These are phyloP conservation scores for Climacium dendroides DNA, from an alignment of 225 moss, liverwort and hornwort species.

Conservation along the genomic window DNA sequence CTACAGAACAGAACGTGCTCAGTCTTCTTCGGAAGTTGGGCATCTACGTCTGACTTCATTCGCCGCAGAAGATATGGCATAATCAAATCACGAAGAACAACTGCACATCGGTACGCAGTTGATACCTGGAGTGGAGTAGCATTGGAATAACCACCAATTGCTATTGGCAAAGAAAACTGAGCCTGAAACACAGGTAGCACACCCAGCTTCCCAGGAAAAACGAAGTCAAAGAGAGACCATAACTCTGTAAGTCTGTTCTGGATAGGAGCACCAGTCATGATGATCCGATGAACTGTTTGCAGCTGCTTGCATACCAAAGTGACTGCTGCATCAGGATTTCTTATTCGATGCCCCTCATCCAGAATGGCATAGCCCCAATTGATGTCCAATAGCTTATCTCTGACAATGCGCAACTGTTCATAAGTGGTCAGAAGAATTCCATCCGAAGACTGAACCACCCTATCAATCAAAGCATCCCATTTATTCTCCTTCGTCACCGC, in stretches of 20 bases:
- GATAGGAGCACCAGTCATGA: constrained; percentile 99
- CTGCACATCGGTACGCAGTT: constrained; percentile 95
- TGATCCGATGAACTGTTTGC: constrained; percentile 85
- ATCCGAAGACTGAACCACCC: constrained; percentile 45
- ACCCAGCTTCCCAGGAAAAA: constrained; percentile 92
- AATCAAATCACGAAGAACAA: constrained; percentile 90
- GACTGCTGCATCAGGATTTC: constrained; percentile 84
- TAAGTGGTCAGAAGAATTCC: constrained; percentile 79
- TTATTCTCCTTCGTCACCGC: constrained; percentile 33
- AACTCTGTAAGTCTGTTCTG: constrained; percentile 90
- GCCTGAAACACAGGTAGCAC: constrained; percentile 90
- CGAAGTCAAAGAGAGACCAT: constrained; percentile 98
- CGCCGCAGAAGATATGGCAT: constrained; percentile 88
- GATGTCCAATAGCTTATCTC: constrained; percentile 63
- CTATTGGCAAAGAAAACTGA: constrained; percentile 83
- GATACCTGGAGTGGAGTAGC: constrained; percentile 90
- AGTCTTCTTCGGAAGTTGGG: constrained; percentile 85
- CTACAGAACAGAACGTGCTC: constrained; percentile 95
- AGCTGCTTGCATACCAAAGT: constrained; percentile 96
- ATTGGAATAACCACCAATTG: constrained; percentile 95
- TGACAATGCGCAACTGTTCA: constrained; percentile 75
- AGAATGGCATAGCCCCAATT: constrained; percentile 94
- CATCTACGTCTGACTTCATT: constrained; percentile 90
- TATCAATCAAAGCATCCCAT: constrained; percentile 64
- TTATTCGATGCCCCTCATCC: constrained; percentile 93